A percentile compares a stretch with the other conserved stretches of the same genome.
Evolutionary conservation across 2,329 filamentous ascomycete genomes (phyloP).

Genomic region (Fusarium praegraminearum): DNA sequence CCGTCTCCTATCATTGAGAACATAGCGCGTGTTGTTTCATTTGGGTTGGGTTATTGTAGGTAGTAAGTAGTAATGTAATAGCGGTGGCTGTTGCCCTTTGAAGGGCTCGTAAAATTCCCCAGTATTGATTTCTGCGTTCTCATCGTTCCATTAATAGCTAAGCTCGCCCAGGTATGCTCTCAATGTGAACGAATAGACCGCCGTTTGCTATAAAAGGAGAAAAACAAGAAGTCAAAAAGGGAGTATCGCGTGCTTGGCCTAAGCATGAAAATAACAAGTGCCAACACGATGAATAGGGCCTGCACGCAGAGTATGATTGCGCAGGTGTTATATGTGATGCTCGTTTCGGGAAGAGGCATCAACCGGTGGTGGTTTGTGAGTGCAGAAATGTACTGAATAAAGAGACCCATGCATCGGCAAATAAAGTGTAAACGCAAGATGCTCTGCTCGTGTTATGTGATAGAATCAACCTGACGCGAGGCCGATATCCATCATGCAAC

Average conservation of each 20-base stretch:
- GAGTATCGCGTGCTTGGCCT: constrained; percentile 5
- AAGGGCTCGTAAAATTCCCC: constrained; percentile 1
- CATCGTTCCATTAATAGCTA: constrained; percentile 17
- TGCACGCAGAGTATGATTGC: constrained; percentile 8
- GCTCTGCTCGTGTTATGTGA: constrained; percentile 41
- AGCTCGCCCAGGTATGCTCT: constrained; percentile 18
- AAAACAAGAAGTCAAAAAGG: constrained; percentile 15
- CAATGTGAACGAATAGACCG: constrained; percentile 17
- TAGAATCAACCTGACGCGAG: constrained; percentile 24
- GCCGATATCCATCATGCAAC: constrained; percentile 13
- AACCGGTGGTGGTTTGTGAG: constrained; percentile 1
- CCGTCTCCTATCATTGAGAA: constrained; percentile 21
- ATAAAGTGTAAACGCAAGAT: constrained; percentile 25
- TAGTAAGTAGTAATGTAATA: constrained; percentile 1
- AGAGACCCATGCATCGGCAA: constrained; percentile 13
- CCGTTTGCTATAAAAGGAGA: constrained; percentile 26
- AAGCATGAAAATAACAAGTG: constrained; percentile 5
- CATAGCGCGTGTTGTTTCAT: constrained; percentile 7
- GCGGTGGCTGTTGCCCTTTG: neutral
- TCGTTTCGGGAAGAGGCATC: constrained; percentile 1
- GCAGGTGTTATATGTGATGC: constrained; percentile 16
- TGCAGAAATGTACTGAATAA: constrained; percentile 8
- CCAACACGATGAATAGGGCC: constrained; percentile 11
- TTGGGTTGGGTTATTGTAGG: constrained; percentile 16
- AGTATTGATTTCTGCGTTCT: neutral